These are phyloP conservation scores for Candida orba DNA, from an alignment of 805 yeast species.

Conservation along the genomic window DNA sequence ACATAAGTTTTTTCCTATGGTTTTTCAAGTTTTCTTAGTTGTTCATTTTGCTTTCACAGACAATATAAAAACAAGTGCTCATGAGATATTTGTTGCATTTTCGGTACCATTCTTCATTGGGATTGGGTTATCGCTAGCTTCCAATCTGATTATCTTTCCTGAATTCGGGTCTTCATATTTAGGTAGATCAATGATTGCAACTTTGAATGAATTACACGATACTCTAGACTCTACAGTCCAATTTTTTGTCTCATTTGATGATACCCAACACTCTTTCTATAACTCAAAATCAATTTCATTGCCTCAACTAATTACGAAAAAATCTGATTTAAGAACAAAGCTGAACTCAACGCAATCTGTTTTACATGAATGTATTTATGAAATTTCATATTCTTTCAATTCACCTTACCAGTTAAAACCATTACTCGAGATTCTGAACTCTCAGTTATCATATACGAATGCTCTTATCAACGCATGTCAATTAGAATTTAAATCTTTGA, in stretches of 20 bases:
- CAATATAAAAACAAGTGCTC: conserved; percentile 26
- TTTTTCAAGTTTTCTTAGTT: conserved; percentile 41
- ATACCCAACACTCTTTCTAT: conserved; percentile 11
- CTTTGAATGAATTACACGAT: conserved; percentile 33
- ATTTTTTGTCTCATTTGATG: conserved; percentile 29
- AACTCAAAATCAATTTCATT: conserved; percentile 22
- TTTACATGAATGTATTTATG: conserved; percentile 41
- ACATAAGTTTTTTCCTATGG: conserved; percentile 39
- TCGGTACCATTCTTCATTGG: conserved; percentile 40
- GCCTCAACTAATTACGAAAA: conserved; percentile 28
- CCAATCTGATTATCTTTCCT: conserved; percentile 39
- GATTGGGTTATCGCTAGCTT: conserved; percentile 35
- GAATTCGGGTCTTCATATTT: conserved; percentile 45
- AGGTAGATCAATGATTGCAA: conserved; percentile 35
- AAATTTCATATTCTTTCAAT: conserved; percentile 39
- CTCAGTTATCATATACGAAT: conserved; percentile 28
- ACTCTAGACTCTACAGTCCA: conserved; percentile 32
- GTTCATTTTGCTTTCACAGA: conserved; percentile 42
- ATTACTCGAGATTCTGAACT: conserved; percentile 26
- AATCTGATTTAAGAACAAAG: conserved; percentile 27
- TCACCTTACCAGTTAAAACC: conserved; percentile 36
- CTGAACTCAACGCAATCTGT: conserved; percentile 31
- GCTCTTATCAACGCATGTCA: conserved; percentile 44
- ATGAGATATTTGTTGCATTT: conserved; percentile 28
- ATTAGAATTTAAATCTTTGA: conserved; percentile 28